Percentiles rank a stretch among this genome's conserved stretches.
Evolutionary conservation across 2,329 filamentous ascomycete genomes (phyloP).

Genomic region (Fusarium multiceps): DNA sequence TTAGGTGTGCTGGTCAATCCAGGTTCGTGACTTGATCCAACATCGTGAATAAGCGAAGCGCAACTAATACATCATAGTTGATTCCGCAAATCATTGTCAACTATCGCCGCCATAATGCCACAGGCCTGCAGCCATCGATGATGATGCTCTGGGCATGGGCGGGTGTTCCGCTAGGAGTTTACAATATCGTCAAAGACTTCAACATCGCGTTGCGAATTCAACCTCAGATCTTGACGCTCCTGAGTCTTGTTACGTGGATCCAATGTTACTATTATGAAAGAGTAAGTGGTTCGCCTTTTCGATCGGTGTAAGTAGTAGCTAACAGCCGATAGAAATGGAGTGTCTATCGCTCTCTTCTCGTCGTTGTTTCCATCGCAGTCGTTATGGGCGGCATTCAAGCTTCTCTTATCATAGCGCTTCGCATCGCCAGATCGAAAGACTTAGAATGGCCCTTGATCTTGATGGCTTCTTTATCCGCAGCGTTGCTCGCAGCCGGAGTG

Average conservation of each 20-base stretch:
- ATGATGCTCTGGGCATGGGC: conserved; percentile 78
- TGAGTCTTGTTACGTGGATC: conserved; percentile 58
- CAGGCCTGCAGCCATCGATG: conserved; percentile 74
- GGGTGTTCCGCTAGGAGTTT: conserved; percentile 71
- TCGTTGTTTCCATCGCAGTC: conserved; percentile 63
- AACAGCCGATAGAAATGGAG: conserved; percentile 61
- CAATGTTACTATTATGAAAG: conserved; percentile 58
- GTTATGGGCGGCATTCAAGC: conserved; percentile 70
- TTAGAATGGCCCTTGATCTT: conserved; percentile 71
- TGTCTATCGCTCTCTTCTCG: conserved; percentile 58
- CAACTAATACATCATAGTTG: conserved; percentile 56
- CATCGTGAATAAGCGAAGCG: background rate
- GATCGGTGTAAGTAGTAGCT: background rate
- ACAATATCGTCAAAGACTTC: conserved; percentile 57
- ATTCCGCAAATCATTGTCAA: conserved; percentile 78
- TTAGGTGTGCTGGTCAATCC: conserved; percentile 72
- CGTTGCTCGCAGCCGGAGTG: conserved; percentile 73
- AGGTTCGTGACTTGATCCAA: conserved; percentile 53
- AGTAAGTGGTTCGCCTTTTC: conserved; percentile 28
- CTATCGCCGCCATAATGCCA: conserved; percentile 72
- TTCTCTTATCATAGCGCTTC: conserved; percentile 68
- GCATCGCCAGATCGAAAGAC: conserved; percentile 56
- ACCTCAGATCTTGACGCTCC: conserved; percentile 56
- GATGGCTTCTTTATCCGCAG: conserved; percentile 74
- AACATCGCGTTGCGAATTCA: conserved; percentile 57